These are phyloP conservation scores for Didymosphaeria variabile DNA, from an alignment of 2,329 filamentous ascomycete species.

Conservation along the genomic window DNA sequence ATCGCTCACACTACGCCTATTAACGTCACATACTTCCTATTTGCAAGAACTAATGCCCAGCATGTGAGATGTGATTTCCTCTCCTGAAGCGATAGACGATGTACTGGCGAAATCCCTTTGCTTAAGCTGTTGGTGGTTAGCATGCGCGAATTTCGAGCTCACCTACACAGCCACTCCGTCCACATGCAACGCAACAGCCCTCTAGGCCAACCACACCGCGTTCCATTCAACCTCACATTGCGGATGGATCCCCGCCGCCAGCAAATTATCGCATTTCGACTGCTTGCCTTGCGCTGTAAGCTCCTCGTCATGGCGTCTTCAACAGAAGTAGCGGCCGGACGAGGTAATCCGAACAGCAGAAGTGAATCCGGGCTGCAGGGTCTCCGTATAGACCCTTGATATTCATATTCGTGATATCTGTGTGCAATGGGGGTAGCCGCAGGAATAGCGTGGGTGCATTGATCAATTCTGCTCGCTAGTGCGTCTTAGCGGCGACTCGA, in stretches of 20 bases:
- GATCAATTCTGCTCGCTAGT: constrained; percentile 14
- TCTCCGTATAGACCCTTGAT: not conserved
- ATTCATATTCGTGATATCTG: not conserved
- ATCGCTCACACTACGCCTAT: constrained; percentile 20
- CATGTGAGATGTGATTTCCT: constrained; percentile 26
- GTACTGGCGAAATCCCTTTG: constrained; percentile 8
- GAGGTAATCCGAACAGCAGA: constrained; percentile 17
- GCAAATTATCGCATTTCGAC: constrained; percentile 14
- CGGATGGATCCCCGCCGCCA: constrained; percentile 5
- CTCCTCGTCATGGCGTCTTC: constrained; percentile 7
- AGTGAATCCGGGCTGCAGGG: not conserved
- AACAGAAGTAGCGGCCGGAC: constrained; percentile 7
- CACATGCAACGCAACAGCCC: not conserved
- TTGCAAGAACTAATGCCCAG: not conserved
- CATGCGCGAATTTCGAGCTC: constrained; percentile 23
- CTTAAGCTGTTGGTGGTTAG: constrained; percentile 21
- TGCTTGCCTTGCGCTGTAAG: not conserved
- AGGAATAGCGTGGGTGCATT: constrained; percentile 9
- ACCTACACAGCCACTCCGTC: constrained; percentile 15
- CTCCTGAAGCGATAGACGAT: constrained; percentile 17
- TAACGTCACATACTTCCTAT: not conserved
- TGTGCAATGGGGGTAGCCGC: not conserved
- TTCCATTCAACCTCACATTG: constrained; percentile 16
- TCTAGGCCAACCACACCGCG: constrained; percentile 13
- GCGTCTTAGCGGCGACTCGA: constrained; percentile 1